Evolutionary conservation across 2,329 filamentous ascomycete genomes (phyloP).

Genomic region (Talaromyces sp.): DNA sequence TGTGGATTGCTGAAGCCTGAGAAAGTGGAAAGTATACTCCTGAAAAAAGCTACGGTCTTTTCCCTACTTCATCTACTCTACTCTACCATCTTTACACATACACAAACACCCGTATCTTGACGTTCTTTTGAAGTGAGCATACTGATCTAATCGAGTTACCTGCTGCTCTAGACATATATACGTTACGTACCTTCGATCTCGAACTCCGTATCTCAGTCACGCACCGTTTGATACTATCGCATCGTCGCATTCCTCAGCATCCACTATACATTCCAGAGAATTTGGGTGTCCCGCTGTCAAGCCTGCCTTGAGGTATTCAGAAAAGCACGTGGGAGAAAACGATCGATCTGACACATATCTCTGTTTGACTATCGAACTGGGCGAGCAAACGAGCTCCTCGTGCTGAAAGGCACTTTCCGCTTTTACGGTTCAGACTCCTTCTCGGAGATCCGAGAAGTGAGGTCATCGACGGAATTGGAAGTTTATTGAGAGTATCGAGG

Average conservation of each 20-base stretch:
- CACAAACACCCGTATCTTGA: neutral
- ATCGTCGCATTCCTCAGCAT: constrained; percentile 4
- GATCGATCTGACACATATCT: neutral
- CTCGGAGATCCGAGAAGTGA: constrained; percentile 38
- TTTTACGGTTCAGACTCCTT: constrained; percentile 17
- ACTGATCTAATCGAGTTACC: constrained; percentile 8
- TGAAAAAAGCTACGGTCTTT: constrained; percentile 17
- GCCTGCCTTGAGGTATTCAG: neutral
- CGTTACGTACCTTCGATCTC: neutral
- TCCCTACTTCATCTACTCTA: constrained; percentile 1
- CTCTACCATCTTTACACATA: neutral
- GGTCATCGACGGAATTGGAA: constrained; percentile 21
- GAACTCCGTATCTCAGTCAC: neutral
- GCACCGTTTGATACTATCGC: neutral
- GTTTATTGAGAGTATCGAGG: constrained; percentile 28
- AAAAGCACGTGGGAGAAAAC: constrained; percentile 8
- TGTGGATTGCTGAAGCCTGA: neutral
- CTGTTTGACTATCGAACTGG: neutral
- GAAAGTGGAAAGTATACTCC: constrained; percentile 11
- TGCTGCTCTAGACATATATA: constrained; percentile 1
- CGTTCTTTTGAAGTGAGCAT: neutral
- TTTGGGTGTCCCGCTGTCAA: neutral
- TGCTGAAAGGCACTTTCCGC: constrained; percentile 6
- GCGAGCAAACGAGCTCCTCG: constrained; percentile 30
- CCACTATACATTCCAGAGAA: constrained; percentile 7